Base-by-base conservation (phyloP, 768 basidiomycete species). In the Mycena kentingensis region DNA sequence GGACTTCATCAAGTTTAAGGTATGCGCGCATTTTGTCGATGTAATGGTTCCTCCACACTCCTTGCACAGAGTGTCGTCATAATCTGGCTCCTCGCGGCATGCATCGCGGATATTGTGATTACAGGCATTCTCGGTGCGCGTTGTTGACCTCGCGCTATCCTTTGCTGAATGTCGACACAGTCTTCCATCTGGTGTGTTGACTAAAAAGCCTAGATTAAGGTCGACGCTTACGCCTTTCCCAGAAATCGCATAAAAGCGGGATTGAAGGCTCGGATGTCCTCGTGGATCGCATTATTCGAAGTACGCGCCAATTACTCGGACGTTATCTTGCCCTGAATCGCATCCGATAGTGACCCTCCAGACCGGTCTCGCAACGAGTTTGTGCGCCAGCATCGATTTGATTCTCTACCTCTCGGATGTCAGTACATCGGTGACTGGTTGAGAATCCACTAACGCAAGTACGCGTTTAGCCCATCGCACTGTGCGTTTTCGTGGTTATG, bases 51-150 rank as follows among this genome's bases (percentile, higher is more conserved):
- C 7, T 7, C 39, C 10, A 18, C 8, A 19, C 50, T 51, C 1
- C 31, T 39, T 15, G 59, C 50, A 22, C 31, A 60, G 54, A 38
- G 24, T 25, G 58, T 56, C 31, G 57, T 61, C 26, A 60, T 66
- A 38, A 38, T 74, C 18, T 77, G 76, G 76, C 63, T 77, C 2
- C 66, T 62, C 1, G 65, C 66, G 34, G 69, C 74, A 12, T 67
- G 71, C 5, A 51, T 65, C 2, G 66, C 66, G 16, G 76, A 77
- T 46, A 42, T 72, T 16, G 21, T 67, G 4, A 77, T 77, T 21
- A 73, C 74, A 26, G n/a, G 21, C n/a, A 47, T 56, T 21, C 43
- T 60, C 7, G 50, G 54, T 59, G 35, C 7, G 52, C 28, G 2
- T 25, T 44, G 15, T 16, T 32, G 31, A 8, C 16, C 31, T 32